Conservation (phyloP, 148 eudicot genomes). For the Simmondsia chinensis region DNA sequence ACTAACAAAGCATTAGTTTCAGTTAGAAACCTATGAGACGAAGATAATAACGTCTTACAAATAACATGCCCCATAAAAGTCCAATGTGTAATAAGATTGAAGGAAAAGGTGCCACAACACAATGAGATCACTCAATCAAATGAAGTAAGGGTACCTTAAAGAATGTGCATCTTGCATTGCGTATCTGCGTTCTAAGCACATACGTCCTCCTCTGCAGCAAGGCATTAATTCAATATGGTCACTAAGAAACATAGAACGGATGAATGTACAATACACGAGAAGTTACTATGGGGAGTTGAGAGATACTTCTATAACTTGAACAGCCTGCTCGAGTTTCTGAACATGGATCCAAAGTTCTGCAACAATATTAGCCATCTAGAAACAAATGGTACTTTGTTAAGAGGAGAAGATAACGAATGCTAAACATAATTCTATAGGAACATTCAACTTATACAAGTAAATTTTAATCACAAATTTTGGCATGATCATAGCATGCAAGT, state of each 20-base stretch:
- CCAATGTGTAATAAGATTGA: neutral
- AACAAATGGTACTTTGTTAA: slow-evolving; percentile 5
- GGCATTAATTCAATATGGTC: slow-evolving; percentile 5
- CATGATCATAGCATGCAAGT: no score
- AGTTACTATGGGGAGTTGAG: slow-evolving; percentile 1
- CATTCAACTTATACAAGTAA: no score
- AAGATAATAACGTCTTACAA: no score
- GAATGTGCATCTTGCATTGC: slow-evolving; percentile 41
- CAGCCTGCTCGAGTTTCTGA: slow-evolving; percentile 89
- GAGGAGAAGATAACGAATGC: no score
- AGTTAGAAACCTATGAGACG: neutral
- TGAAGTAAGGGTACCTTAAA: slow-evolving; percentile 38
- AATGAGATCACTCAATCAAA: neutral
- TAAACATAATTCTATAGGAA: no score
- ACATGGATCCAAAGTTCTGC: slow-evolving; percentile 90
- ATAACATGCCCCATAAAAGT: no score
- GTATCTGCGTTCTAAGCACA: slow-evolving; percentile 29
- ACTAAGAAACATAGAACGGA: neutral
- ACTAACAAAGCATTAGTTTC: neutral
- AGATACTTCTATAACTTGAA: slow-evolving; percentile 63
- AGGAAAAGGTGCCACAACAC: neutral
- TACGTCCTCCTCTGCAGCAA: slow-evolving; percentile 40
- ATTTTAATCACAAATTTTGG: no score
- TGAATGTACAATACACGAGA: neutral
- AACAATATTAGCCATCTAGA: slow-evolving; percentile 60